A percentile compares a stretch with the other conserved stretches of the same genome.
Evolutionary conservation across 306 rosid genomes (phyloP).

Genomic region (Begonia peltatifolia): DNA sequence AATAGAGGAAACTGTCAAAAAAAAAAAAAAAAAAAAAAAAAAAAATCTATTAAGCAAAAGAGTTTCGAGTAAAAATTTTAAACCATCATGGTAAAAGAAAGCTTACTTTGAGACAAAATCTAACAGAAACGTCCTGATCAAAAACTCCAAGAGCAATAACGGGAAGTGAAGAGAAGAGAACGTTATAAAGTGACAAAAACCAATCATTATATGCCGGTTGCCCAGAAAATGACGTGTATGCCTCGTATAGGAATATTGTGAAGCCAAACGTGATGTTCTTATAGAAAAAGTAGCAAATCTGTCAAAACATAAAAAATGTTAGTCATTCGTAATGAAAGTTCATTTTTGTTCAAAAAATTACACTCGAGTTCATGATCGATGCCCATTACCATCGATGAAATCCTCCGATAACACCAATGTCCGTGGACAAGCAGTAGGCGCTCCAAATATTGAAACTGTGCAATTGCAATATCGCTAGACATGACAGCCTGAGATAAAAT

Average conservation of each 20-base stretch:
- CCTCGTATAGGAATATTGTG: constrained; percentile 79
- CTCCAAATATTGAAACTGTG: constrained; percentile 87
- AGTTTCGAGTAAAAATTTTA: too few species aligned
- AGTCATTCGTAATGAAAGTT: constrained; percentile 9
- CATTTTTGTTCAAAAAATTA: not conserved
- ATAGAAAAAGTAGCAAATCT: constrained; percentile 97
- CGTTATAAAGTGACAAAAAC: constrained; percentile 77
- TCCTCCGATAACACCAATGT: constrained; percentile 96
- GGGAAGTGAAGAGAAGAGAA: constrained; percentile 83
- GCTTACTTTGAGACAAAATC: constrained; percentile 52
- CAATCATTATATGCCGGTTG: constrained; percentile 85
- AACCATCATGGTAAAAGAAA: not conserved
- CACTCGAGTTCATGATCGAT: not conserved
- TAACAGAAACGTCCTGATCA: constrained; percentile 93
- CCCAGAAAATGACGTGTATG: constrained; percentile 73
- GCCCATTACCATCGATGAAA: constrained; percentile 63
- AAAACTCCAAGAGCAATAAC: constrained; percentile 82
- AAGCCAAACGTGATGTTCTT: constrained; percentile 84
- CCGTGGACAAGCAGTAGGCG: constrained; percentile 93
- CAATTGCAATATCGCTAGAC: constrained; percentile 99
- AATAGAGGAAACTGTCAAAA: constrained; percentile 81
- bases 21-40: too few species aligned
- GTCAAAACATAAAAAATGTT: constrained; percentile 22
- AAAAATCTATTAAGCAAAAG: not conserved
- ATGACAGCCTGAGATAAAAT: constrained; percentile 64